Percentiles rank a stretch among this genome's conserved stretches.
Conservation (phyloP, 495 filamentous ascomycete species). For the Neurospora sp. region DNA sequence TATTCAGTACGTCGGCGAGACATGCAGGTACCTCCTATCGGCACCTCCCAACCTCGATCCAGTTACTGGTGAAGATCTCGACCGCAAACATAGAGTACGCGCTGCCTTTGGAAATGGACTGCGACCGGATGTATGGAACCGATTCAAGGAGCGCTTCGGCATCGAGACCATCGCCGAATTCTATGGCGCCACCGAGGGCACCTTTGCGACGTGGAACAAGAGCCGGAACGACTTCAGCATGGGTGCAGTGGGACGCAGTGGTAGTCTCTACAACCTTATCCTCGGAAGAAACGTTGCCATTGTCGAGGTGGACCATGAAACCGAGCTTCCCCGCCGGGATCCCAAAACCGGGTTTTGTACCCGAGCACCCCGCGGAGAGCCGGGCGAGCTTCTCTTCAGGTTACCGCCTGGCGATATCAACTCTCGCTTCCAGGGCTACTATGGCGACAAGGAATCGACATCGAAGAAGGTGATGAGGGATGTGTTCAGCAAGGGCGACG, state of each 20-base stretch:
- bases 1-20: constrained; percentile 95
- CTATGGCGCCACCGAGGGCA: constrained; percentile 81
- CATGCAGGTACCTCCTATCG: constrained; percentile 78
- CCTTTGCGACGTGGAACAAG: constrained; percentile 61
- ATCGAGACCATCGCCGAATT: constrained; percentile 78
- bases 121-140: constrained; percentile 83
- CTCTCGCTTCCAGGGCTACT: constrained; percentile 77
- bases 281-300: constrained; percentile 43
- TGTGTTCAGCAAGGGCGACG: constrained; percentile 72
- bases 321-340: constrained; percentile 60
- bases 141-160: constrained; percentile 78
- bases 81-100: constrained; percentile 66
- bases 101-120: constrained; percentile 89
- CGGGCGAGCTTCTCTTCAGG: constrained; percentile 71
- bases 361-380: constrained; percentile 46
- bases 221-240: constrained; percentile 63
- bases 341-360: constrained; percentile 64
- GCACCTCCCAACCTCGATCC: constrained; percentile 55
- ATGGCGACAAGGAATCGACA: constrained; percentile 63
- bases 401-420: constrained; percentile 57
- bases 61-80: constrained; percentile 58
- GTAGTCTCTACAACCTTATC: constrained; percentile 47
- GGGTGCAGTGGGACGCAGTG: constrained; percentile 76
- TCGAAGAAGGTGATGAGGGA: constrained; percentile 68
- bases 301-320: constrained; percentile 63